These are phyloP conservation scores for Rhododendron kiyosumense DNA, from an alignment of 148 eudicot genomes.

Conservation along the genomic window DNA sequence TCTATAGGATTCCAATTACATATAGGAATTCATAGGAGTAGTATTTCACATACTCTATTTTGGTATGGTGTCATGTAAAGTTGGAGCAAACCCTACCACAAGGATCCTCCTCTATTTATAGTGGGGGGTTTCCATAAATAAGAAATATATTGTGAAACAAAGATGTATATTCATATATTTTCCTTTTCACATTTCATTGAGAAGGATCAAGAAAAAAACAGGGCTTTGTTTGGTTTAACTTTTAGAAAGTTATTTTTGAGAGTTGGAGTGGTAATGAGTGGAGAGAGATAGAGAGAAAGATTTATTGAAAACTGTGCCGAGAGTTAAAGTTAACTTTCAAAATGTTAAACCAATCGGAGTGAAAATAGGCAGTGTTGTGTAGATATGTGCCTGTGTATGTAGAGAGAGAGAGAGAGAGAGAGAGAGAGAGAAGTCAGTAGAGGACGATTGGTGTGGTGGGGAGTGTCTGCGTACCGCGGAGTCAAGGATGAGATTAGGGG, in stretches of 20 bases:
- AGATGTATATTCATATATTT: background rate
- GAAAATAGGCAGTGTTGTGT: background rate
- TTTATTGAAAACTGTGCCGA: too few relatives aligned
- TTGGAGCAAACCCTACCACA: conserved; percentile 6
- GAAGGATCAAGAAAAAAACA: background rate
- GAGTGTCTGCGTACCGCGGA: background rate
- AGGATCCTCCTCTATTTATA: conserved; percentile 10
- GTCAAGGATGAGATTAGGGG: too few relatives aligned
- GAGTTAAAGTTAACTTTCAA: too few relatives aligned
- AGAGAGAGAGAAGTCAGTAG: conserved; percentile 2
- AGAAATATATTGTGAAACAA: background rate
- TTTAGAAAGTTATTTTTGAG: too few relatives aligned
- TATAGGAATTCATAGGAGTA: too few relatives aligned
- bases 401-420: background rate
- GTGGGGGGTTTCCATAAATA: background rate
- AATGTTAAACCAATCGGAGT: too few relatives aligned
- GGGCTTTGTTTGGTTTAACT: too few relatives aligned
- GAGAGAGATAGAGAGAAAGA: too few relatives aligned
- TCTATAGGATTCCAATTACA: background rate
- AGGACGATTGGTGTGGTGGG: conserved; percentile 13
- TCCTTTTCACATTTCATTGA: background rate
- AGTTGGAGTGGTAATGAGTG: too few relatives aligned
- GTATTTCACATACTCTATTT: background rate
- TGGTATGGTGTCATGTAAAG: background rate
- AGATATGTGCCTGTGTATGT: background rate